Percentiles rank a stretch among this genome's conserved stretches.
Evolutionary conservation across 345 rosid species (phyloP).

Genomic region (Psidium friedrichsthalianum): DNA sequence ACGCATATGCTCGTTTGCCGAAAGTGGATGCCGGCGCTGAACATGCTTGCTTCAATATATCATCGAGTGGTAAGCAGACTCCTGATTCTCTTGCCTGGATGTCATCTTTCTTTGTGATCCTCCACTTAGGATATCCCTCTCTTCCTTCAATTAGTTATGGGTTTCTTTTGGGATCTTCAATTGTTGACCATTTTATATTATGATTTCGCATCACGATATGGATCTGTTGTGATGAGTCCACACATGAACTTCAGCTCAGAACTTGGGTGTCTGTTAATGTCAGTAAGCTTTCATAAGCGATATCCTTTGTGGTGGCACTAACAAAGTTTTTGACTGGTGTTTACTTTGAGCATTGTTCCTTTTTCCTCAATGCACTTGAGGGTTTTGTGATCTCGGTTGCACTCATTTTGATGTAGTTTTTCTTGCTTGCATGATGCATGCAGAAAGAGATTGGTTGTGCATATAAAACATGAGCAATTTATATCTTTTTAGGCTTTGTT

Average conservation of each 20-base stretch:
- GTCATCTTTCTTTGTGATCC: neutral
- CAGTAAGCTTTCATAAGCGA: neutral
- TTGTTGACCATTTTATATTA: neutral
- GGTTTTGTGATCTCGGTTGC: neutral
- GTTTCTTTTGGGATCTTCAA: neutral
- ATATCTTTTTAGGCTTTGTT: neutral
- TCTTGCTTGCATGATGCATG: neutral
- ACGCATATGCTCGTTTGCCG: conserved; percentile 47
- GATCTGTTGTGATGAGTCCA: neutral
- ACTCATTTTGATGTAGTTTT: neutral
- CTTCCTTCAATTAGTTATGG: neutral
- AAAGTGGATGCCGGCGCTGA: conserved; percentile 58
- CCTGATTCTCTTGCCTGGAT: neutral
- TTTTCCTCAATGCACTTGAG: neutral
- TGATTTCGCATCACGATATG: neutral
- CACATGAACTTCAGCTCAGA: neutral
- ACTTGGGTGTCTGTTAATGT: neutral
- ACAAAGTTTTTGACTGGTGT: neutral
- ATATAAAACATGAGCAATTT: neutral
- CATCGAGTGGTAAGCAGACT: conserved; percentile 50
- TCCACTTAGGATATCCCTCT: neutral
- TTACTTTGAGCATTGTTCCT: neutral
- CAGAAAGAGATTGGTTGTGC: neutral
- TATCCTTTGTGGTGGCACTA: neutral
- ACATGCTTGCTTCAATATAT: conserved; percentile 34